Evolutionary conservation across 148 eudicot species (phyloP).

Genomic region (Diospyros kaki): DNA sequence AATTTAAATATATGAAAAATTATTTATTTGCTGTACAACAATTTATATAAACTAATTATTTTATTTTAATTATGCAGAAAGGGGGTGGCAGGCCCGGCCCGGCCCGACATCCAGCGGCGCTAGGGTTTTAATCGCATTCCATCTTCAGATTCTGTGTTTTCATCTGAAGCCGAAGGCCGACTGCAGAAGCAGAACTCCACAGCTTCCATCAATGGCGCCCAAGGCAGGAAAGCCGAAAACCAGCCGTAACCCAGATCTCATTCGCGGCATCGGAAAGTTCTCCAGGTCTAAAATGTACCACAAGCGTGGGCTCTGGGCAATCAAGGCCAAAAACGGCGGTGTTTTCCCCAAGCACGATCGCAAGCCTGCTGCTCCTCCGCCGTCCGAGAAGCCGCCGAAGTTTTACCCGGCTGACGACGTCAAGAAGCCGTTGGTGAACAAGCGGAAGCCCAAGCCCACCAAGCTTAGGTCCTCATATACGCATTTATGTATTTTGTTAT

Average conservation of each 20-base stretch:
- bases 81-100: too few relatives aligned
- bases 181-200: too few relatives aligned
- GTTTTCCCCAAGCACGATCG: slow-evolving; percentile 59
- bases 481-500: background rate
- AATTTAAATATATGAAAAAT: too few relatives aligned
- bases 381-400: slow-evolving; percentile 47
- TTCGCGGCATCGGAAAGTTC: slow-evolving; percentile 58
- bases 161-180: too few relatives aligned
- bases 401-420: slow-evolving; percentile 86
- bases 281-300: slow-evolving; percentile 75
- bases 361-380: slow-evolving; percentile 23
- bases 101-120: too few relatives aligned
- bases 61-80: too few relatives aligned
- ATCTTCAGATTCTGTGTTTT: too few relatives aligned
- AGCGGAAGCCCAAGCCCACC: slow-evolving; percentile 65
- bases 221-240: slow-evolving; percentile 18
- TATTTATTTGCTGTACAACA: too few relatives aligned
- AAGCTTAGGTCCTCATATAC: slow-evolving; percentile 57
- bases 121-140: too few relatives aligned
- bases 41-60: too few relatives aligned
- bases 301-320: slow-evolving; percentile 88
- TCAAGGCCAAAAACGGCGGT: slow-evolving; percentile 90
- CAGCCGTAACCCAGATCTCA: slow-evolving; percentile 68
- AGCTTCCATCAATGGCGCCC: slow-evolving; percentile 36
- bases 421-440: slow-evolving; percentile 72